Evolutionary conservation across 2,329 filamentous ascomycete species (phyloP).

Genomic region (Pyrenophora teres): DNA sequence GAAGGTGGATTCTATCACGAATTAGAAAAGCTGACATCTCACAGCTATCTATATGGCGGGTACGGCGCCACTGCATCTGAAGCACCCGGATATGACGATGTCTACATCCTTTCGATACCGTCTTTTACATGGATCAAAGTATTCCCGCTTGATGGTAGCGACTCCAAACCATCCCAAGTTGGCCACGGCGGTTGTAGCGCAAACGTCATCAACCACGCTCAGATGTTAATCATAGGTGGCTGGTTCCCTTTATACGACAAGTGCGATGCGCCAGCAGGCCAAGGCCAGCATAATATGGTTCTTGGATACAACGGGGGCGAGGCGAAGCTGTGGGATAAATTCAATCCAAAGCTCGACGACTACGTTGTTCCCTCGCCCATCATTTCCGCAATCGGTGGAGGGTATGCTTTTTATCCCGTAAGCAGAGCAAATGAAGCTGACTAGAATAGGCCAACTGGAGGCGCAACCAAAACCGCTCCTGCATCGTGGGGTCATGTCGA

Average conservation of each 20-base stretch:
- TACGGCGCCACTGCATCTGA: conserved; percentile 51
- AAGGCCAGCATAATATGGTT: conserved; percentile 62
- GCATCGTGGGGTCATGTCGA: conserved; percentile 58
- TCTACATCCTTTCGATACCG: conserved; percentile 66
- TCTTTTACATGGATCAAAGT: conserved; percentile 67
- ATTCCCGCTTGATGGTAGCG: conserved; percentile 51
- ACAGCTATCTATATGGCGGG: conserved; percentile 66
- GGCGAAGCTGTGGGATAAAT: conserved; percentile 58
- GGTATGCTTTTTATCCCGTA: conserved; percentile 28
- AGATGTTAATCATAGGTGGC: conserved; percentile 69
- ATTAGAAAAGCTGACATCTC: neutral
- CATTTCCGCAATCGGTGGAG: conserved; percentile 52
- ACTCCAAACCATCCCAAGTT: conserved; percentile 37
- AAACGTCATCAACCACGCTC: conserved; percentile 60
- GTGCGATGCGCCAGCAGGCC: conserved; percentile 60
- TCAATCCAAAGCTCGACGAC: conserved; percentile 54
- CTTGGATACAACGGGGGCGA: conserved; percentile 56
- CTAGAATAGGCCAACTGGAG: conserved; percentile 51
- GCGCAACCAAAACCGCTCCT: conserved; percentile 60
- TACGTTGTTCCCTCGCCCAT: conserved; percentile 62
- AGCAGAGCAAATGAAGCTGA: conserved; percentile 23
- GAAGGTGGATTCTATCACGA: neutral
- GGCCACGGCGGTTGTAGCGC: conserved; percentile 62
- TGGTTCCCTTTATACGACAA: conserved; percentile 53
- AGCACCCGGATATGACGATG: conserved; percentile 62